Conservation (phyloP, 768 basidiomycete species). For the Boletus tomentosulus region DNA sequence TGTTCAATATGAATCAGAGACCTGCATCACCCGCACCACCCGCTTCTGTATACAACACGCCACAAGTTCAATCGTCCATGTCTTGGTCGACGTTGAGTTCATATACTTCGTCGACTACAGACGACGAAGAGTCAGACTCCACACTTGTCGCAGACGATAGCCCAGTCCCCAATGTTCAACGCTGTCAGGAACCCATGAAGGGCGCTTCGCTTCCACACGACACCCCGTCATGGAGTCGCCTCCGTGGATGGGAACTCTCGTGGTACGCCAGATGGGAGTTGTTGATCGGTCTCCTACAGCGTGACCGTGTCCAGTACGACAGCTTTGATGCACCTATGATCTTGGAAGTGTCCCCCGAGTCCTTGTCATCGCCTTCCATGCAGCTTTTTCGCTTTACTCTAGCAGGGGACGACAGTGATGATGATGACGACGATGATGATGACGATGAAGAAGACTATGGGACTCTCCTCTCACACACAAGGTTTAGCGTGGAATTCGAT, state of each 20-base stretch:
- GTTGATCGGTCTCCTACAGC: conserved; percentile 40
- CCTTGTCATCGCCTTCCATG: not conserved
- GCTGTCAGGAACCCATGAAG: not conserved
- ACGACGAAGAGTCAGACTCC: conserved; percentile 47
- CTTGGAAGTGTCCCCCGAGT: not conserved
- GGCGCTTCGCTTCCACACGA: conserved; percentile 7
- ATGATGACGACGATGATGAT: conserved; percentile 8
- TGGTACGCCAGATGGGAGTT: conserved; percentile 57
- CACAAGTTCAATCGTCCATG: conserved; percentile 5
- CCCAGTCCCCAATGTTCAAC: conserved; percentile 3
- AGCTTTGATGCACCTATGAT: not conserved
- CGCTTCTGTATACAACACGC: conserved; percentile 15
- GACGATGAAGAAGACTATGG: conserved; percentile 31
- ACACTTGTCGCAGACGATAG: conserved; percentile 51
- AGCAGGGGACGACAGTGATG: conserved; percentile 18
- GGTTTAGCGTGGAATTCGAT: conserved; percentile 18
- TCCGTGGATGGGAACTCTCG: conserved; percentile 39
- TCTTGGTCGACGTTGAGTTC: conserved; percentile 20
- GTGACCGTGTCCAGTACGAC: conserved; percentile 20
- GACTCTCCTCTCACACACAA: conserved; percentile 11
- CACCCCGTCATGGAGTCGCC: conserved; percentile 8
- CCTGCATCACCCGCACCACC: not conserved
- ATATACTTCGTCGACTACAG: conserved; percentile 12
- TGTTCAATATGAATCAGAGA: conserved; percentile 49
- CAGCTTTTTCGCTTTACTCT: conserved; percentile 20